These are phyloP conservation scores for Striga hermonthica DNA, from an alignment of 305 asterid genomes.

Conservation along the genomic window DNA sequence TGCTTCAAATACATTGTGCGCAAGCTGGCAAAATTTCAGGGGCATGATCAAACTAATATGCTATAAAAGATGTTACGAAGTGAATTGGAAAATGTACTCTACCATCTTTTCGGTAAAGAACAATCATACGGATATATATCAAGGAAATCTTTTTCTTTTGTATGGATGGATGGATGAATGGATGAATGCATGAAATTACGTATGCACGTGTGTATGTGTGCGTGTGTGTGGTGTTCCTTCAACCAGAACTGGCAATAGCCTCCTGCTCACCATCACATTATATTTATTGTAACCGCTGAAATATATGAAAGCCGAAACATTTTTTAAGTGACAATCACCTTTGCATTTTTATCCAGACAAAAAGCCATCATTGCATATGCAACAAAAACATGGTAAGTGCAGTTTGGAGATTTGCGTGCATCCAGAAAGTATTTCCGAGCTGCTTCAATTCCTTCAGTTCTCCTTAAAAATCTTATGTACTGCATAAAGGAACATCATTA, in stretches of 20 bases:
- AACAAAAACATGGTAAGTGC: slow-evolving; percentile 94
- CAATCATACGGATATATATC: slow-evolving; percentile 14
- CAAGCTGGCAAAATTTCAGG: slow-evolving; percentile 47
- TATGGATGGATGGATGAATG: not conserved
- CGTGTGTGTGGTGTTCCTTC: too few relatives aligned
- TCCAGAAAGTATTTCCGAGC: slow-evolving; percentile 90
- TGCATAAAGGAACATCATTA: slow-evolving; percentile 35
- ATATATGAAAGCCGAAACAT: too few relatives aligned
- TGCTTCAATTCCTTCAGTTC: slow-evolving; percentile 95
- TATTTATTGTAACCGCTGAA: too few relatives aligned
- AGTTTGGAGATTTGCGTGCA: slow-evolving; percentile 85
- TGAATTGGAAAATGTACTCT: not conserved
- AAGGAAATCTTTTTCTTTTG: not conserved
- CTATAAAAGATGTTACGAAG: not conserved
- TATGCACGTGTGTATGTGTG: too few relatives aligned
- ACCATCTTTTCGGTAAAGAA: not conserved
- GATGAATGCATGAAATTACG: too few relatives aligned
- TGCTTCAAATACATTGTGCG: slow-evolving; percentile 86
- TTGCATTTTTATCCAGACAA: slow-evolving; percentile 92
- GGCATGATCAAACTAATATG: not conserved
- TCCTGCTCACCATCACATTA: too few relatives aligned
- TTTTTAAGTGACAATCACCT: slow-evolving; percentile 49
- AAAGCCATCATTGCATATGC: slow-evolving; percentile 97
- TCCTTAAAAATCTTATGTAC: slow-evolving; percentile 85
- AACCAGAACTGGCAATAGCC: too few relatives aligned